Conservation (phyloP, 805 yeast species). For the Ogataea dorogensis region DNA sequence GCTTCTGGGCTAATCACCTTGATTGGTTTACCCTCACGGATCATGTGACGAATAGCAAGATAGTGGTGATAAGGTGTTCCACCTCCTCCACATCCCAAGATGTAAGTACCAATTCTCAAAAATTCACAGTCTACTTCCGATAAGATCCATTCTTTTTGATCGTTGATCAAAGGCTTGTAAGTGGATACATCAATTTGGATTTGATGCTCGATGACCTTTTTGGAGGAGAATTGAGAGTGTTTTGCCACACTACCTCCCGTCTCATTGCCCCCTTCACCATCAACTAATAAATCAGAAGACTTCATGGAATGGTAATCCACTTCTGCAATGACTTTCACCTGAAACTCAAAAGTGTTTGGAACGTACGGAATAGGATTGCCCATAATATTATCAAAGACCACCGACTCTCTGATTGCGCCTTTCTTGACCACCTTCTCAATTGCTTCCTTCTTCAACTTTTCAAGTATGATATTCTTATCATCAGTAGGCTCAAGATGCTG, state of each 20-base stretch:
- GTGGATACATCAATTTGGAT: conserved; percentile 25
- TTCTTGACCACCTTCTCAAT: conserved; percentile 20
- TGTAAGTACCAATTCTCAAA: conserved; percentile 40
- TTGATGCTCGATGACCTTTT: conserved; percentile 13
- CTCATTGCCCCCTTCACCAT: conserved; percentile 7
- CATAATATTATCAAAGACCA: conserved; percentile 31
- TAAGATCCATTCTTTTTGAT: conserved; percentile 36
- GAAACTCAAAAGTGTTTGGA: conserved; percentile 33
- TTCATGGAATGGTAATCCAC: conserved; percentile 35
- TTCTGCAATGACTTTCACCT: conserved; percentile 42
- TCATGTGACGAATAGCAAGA: conserved; percentile 33
- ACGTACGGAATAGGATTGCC: conserved; percentile 36
- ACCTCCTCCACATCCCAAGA: conserved; percentile 50
- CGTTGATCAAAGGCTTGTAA: conserved; percentile 12
- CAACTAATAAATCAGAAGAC: background rate
- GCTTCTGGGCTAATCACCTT: conserved; percentile 35
- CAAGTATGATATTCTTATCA: conserved; percentile 14
- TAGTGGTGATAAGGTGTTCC: conserved; percentile 39
- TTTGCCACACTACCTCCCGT: conserved; percentile 10
- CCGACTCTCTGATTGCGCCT: conserved; percentile 34
- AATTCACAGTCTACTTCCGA: conserved; percentile 43
- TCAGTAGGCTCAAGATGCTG: conserved; percentile 5
- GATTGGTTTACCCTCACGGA: conserved; percentile 36
- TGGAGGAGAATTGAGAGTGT: conserved; percentile 4
- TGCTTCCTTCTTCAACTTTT: conserved; percentile 21